phyloP scores from a whole-genome alignment of 306 rosid genomes.

The Citrullus mucosospermus region DNA sequence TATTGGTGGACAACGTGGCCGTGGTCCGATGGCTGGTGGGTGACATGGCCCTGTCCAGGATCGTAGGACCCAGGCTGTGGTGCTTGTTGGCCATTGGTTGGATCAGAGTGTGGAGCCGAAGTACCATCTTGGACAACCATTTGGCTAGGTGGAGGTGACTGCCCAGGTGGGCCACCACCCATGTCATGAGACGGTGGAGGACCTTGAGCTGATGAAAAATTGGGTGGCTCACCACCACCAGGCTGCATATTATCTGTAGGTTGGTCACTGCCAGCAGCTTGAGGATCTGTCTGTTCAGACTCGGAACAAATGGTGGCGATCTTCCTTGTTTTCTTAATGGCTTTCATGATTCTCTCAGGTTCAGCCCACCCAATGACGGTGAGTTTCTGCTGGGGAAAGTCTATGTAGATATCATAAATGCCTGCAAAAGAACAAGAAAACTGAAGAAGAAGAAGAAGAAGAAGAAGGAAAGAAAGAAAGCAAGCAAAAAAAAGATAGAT shows the following conservation, averaged over 20 bases:
- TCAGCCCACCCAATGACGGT: constrained; percentile 82
- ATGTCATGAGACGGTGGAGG: constrained; percentile 11
- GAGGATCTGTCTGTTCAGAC: constrained; percentile 33
- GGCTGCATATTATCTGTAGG: constrained; percentile 18
- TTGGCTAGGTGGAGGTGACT: background rate
- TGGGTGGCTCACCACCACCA: constrained; percentile 10
- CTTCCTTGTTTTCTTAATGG: constrained; percentile 75
- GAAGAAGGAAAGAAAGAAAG: background rate
- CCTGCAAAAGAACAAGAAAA: constrained; percentile 32
- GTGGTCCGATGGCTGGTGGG: constrained; percentile 7
- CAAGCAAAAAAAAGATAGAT: no score
- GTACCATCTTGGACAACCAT: background rate
- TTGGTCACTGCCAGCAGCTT: constrained; percentile 2
- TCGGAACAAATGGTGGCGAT: constrained; percentile 54
- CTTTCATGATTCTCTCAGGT: constrained; percentile 60
- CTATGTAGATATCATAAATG: constrained; percentile 57
- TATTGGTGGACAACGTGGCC: background rate
- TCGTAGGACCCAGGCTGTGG: constrained; percentile 18
- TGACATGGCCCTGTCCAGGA: constrained; percentile 10
- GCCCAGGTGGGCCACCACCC: background rate
- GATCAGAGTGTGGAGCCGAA: background rate
- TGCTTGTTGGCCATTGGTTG: background rate
- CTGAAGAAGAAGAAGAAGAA: background rate
- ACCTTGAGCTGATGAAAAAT: constrained; percentile 11
- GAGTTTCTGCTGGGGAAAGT: constrained; percentile 51